A percentile compares a stretch with the other conserved stretches of the same genome.
These are phyloP conservation scores for Lasiodiplodia gonubiensis DNA, from an alignment of 2,329 filamentous ascomycete genomes.

Conservation along the genomic window DNA sequence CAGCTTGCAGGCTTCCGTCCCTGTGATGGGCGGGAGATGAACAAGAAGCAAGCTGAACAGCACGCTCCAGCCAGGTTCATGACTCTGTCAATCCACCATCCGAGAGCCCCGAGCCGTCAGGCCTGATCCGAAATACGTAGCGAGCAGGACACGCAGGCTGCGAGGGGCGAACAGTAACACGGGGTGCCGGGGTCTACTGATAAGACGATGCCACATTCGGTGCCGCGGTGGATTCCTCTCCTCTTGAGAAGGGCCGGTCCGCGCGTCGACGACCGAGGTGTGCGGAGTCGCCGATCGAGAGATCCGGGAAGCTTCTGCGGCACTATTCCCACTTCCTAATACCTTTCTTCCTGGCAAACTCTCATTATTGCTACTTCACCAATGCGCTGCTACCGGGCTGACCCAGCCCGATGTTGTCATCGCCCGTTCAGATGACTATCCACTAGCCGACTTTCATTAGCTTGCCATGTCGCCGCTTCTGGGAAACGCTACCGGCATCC, in stretches of 20 bases:
- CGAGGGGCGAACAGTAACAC: not conserved
- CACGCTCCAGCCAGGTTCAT: not conserved
- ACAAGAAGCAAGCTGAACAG: slow-evolving; percentile 1
- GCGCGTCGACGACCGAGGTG: not conserved
- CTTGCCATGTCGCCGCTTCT: not conserved
- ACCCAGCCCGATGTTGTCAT: not conserved
- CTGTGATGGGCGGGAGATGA: not conserved
- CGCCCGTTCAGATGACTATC: not conserved
- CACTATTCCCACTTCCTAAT: not conserved
- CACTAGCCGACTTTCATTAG: not conserved
- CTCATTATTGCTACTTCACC: too few species aligned
- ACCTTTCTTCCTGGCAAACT: too few species aligned
- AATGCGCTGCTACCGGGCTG: not conserved
- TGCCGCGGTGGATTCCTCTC: not conserved
- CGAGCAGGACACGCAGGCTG: not conserved
- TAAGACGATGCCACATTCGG: slow-evolving; percentile 18
- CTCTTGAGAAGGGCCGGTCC: slow-evolving; percentile 11
- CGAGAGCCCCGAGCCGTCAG: slow-evolving; percentile 2
- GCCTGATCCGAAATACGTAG: not conserved
- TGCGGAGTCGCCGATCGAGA: slow-evolving; percentile 2
- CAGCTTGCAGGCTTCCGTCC: not conserved
- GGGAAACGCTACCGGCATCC: not conserved
- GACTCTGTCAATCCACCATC: not conserved
- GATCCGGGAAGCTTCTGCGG: not conserved
- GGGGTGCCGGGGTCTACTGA: not conserved